Conservation (phyloP, 2,329 filamentous ascomycete genomes). For the Ustilaginoidea virens region DNA sequence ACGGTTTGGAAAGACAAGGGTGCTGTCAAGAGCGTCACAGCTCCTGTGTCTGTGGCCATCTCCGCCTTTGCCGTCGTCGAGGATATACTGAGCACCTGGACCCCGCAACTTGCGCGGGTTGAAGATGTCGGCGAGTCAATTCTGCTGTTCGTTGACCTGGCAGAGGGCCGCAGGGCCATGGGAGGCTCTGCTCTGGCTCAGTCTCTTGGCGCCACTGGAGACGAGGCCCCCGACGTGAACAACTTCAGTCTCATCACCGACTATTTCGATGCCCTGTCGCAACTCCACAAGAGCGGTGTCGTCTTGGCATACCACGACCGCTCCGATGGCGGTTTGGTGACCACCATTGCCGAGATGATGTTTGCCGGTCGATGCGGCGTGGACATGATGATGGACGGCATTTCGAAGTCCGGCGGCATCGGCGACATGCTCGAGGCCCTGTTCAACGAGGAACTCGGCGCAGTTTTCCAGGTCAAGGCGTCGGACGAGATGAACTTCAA, state of each 20-base stretch:
- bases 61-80: constrained; percentile 79
- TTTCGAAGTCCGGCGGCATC: constrained; percentile 45
- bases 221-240: constrained; percentile 74
- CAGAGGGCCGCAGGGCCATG: constrained; percentile 62
- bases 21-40: constrained; percentile 70
- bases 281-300: constrained; percentile 40
- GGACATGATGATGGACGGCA: constrained; percentile 67
- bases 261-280: constrained; percentile 73
- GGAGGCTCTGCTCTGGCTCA: constrained; percentile 88
- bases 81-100: constrained; percentile 81
- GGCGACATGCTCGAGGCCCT: constrained; percentile 58
- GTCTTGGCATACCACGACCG: constrained; percentile 92
- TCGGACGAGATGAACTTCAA: constrained; percentile 74
- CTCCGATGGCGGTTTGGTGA: constrained; percentile 84
- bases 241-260: constrained; percentile 70
- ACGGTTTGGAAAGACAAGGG: constrained; percentile 74
- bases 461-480: constrained; percentile 87
- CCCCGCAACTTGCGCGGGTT: constrained; percentile 65
- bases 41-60: constrained; percentile 80
- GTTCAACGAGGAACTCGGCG: constrained; percentile 93
- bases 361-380: constrained; percentile 87
- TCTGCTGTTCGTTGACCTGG: constrained; percentile 82
- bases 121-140: constrained; percentile 84
- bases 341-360: constrained; percentile 92
- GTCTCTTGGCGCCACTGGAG: constrained; percentile 71